Conservation (phyloP, 2,329 filamentous ascomycete species). For the Sporothrix globosa region DNA sequence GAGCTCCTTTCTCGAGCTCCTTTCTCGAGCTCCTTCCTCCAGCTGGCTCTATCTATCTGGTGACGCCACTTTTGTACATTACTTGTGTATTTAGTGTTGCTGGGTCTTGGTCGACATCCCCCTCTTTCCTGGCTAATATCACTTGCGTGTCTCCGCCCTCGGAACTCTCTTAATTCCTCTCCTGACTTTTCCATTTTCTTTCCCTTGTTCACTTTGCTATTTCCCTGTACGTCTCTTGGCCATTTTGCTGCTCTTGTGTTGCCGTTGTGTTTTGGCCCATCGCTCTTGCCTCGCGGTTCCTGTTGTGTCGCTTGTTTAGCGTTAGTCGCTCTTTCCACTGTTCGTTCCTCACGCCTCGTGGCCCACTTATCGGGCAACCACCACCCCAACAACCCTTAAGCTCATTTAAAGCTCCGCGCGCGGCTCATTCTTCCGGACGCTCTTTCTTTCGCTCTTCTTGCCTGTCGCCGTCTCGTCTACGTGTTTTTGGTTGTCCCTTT, state of each 20-base stretch:
- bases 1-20: background rate
- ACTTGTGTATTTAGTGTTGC: background rate
- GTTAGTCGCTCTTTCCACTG: constrained; percentile 21
- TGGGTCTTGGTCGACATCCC: background rate
- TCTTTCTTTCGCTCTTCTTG: background rate
- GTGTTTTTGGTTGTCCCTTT: background rate
- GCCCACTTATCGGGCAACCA: constrained; percentile 19
- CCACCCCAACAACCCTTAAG: background rate
- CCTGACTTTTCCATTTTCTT: background rate
- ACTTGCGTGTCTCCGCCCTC: background rate
- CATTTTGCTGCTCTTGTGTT: background rate
- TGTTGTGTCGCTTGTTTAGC: constrained; percentile 9
- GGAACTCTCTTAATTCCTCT: background rate
- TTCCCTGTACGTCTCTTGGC: background rate
- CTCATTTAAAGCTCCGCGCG: constrained; percentile 25
- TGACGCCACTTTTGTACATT: constrained; percentile 15
- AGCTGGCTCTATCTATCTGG: constrained; percentile 13
- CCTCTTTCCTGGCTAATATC: constrained; percentile 19
- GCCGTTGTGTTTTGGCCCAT: constrained; percentile 7
- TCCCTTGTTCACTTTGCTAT: background rate
- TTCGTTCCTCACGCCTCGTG: constrained; percentile 20
- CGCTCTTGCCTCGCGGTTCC: constrained; percentile 14
- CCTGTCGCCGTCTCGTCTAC: background rate
- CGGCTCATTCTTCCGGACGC: constrained; percentile 22
- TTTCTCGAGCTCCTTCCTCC: background rate